Base-by-base conservation (phyloP, 2,329 filamentous ascomycete genomes). In the Fusarium sp. region DNA sequence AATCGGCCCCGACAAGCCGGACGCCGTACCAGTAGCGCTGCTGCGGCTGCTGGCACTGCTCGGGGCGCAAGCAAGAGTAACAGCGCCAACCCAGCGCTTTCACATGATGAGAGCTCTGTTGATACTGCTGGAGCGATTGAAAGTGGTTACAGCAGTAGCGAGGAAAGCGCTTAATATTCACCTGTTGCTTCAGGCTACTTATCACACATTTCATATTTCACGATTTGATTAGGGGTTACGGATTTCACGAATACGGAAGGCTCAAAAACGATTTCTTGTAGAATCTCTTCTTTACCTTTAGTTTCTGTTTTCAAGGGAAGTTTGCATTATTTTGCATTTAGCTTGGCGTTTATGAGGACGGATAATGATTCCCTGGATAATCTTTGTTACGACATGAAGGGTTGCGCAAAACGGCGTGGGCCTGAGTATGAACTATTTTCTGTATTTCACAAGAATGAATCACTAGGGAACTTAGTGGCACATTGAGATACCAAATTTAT, bases 101-200 rank as follows among this genome's bases (percentile, higher is more conserved):
- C 78, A 1, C 76, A 78, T 1, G 74, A 73, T 25, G 78, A 78
- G 10, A 84, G 82, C 37, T 85, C 83, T 7, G 79, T 78, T 12
- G 83, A 83, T 9, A 85, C 83, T 5, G 82, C 80, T 21, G 83
- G 82, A 8, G 83, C 79, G 9, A 76, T 78, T 3, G 79, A 78
- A 64, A 85, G 84, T 59, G 79, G 80, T 1, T 82, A 82, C 60
- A 83, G 78, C 48, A 81, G 81, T 31, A 74, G 76, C 16, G 79
- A 82, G 60, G 79, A 81, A 39, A 78, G 70, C 27, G 29, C 38
- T 7, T 76, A 44, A 65, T n/a, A 6, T n/a, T 10, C 6, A 39
- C 15, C 42, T 16, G 9, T 38, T 29, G 12, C 15, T 25, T 48
- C 15, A 54, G 48, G 33, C 35, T 46, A 31, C 19, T 61, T 38